Evolutionary conservation across 2,329 filamentous ascomycete genomes (phyloP).

Genomic region (Epichloe typhina): DNA sequence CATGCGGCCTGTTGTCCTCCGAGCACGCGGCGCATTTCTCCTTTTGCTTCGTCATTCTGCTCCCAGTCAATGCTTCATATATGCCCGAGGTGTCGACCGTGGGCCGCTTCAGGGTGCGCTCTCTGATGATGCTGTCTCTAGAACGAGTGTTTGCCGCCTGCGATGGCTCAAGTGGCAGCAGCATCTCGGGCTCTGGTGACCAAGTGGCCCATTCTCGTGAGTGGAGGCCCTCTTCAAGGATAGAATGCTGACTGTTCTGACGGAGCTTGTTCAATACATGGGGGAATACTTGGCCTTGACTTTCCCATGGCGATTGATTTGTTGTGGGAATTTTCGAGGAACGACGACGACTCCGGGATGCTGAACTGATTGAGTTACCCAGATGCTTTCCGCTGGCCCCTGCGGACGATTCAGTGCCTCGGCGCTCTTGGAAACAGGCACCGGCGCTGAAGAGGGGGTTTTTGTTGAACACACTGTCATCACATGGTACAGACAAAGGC

Average conservation of each 20-base stretch:
- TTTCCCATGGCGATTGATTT: conserved; percentile 3
- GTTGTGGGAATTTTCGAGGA: conserved; percentile 10
- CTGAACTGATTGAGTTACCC: conserved; percentile 13
- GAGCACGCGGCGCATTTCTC: conserved; percentile 15
- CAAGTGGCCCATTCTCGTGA: conserved; percentile 6
- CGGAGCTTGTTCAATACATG: conserved; percentile 17
- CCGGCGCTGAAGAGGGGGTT: conserved; percentile 11
- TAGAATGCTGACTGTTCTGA: conserved; percentile 13
- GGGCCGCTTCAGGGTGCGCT: conserved; percentile 9
- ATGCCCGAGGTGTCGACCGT: conserved; percentile 10
- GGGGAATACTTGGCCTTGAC: conserved; percentile 10
- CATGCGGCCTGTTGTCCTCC: conserved; percentile 20
- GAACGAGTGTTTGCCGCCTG: not conserved
- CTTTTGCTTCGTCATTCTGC: conserved; percentile 6
- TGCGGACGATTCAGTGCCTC: conserved; percentile 1
- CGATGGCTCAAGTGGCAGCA: not conserved
- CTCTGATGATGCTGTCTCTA: conserved; percentile 12
- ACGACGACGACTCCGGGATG: conserved; percentile 14
- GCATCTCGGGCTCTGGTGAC: not conserved
- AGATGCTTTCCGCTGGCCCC: conserved; percentile 9
- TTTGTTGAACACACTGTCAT: conserved; percentile 11
- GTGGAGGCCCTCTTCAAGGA: conserved; percentile 6
- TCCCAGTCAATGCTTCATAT: conserved; percentile 13
- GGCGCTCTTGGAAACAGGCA: not conserved
- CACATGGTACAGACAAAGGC: conserved; percentile 5